A percentile compares a stretch with the other conserved stretches of the same genome.
phyloP scores from a whole-genome alignment of 257 asterid species.

The Capsicum rhomboideum region DNA sequence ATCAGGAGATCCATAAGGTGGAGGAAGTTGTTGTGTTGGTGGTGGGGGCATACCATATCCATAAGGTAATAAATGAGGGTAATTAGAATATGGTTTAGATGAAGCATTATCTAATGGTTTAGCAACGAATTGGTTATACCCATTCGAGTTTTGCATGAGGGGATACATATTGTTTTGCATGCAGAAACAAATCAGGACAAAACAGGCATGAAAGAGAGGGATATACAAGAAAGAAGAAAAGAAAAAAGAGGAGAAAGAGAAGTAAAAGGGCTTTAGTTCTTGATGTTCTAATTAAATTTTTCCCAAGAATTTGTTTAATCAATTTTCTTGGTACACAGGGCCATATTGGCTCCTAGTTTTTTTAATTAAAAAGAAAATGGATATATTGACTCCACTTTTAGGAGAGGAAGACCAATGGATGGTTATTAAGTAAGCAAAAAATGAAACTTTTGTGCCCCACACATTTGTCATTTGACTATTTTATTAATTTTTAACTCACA shows the following conservation, averaged over 20 bases:
- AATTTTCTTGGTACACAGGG: neutral
- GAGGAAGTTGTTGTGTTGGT: neutral
- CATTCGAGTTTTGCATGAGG: neutral
- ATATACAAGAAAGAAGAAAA: neutral
- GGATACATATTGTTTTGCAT: neutral
- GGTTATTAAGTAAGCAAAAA: neutral
- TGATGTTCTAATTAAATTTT: neutral
- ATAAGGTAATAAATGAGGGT: neutral
- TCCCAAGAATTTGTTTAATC: neutral
- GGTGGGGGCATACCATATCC: neutral
- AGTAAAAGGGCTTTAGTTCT: neutral
- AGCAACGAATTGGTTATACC: neutral
- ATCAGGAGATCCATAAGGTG: neutral
- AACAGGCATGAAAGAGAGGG: neutral
- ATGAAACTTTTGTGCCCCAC: neutral
- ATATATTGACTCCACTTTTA: neutral
- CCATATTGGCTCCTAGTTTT: neutral
- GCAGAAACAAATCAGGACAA: neutral
- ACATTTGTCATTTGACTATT: neutral
- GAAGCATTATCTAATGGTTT: neutral
- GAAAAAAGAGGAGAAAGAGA: neutral
- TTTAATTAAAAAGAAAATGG: neutral
- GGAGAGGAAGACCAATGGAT: neutral
- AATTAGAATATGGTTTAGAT: neutral
- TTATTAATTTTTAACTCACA: neutral